Base-by-base conservation (phyloP, 2,329 filamentous ascomycete genomes). In the Lachnellula occidentalis region DNA sequence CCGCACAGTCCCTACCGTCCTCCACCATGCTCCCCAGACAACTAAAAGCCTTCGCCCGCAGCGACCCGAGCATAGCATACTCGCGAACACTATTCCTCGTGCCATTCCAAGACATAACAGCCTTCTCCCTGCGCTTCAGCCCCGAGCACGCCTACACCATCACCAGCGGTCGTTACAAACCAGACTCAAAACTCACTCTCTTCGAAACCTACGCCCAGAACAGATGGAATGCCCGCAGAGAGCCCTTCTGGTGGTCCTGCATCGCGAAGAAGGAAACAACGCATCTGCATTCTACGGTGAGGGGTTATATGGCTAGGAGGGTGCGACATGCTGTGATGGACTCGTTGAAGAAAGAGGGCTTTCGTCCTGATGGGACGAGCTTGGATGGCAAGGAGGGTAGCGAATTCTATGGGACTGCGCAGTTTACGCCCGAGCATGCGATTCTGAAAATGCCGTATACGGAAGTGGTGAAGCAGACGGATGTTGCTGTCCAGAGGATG, bases 211-310 rank as follows among this genome's bases (percentile, higher is more conserved):
- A n/a, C 59, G 64, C 74, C 50, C 42, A 64, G 22, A 61, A 73
- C 41, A 64, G 68, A 52, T 73, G 69, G 51, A 60, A 63, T 7
- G 65, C 67, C 53, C 71, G 74, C 43, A 65, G 9, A 68, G 72
- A 61, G 69, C 68, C 63, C 34, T 69, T 83, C 17, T 78, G 78
- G 73, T 79, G 76, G 74, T 66, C 68, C 15, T 71, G 77, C 5
- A 62, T 72, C 54, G 50, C 66, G 54, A 55, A 42, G 47, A 58
- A 67, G 50, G 56, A 63, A 57, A 51, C 66, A 63, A 51, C 58
- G 3, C 65, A 67, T 21, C 34, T 22, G 14, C 77, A 75, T 53
- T 68, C 69, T 7, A 73, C 75, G 21, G 71, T 82, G n/a, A 71
- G 80, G 19, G 74, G 72, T 12, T 74, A 72, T 67, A 68, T 68